Evolutionary conservation across 2,329 filamentous ascomycete species (phyloP), one percentile per base, ranked within the genome.

Genomic region (Torrubiellomyces zombiae): DNA sequence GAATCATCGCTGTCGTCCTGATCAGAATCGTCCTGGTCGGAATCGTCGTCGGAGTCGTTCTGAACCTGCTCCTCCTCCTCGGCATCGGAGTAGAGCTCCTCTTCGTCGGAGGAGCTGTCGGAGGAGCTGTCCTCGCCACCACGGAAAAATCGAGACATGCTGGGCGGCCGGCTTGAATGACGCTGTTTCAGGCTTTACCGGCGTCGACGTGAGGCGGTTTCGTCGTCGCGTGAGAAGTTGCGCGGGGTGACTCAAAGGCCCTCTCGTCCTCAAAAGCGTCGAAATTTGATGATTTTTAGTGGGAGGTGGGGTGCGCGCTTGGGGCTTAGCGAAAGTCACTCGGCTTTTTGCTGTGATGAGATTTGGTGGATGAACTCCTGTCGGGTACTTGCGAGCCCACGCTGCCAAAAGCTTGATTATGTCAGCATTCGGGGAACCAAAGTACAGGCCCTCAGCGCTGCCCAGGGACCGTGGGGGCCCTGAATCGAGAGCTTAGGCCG

Each of bases 61-160:
- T 39, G 29, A 14, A 73, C 58, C 36, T 58, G 40, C 41, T 51
- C 50, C 32, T 55, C 42, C 38, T 51, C 51, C 38, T 51, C 48
- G 37, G 49, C 47, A 32, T 45, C 47, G 41, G 67, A 71, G 72
- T 91, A 91, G 58, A 93, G 75, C 58, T 85, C 77, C 62, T 95
- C 85, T 65, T 95, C 86, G 43, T 94, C 86, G 46, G 82, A 92
- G 67, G 81, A 82, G 62, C 72, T 85, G 58, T 94, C 85, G 65
- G 73, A 81, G 48, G 86, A 93, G 72, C 85, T 94, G 58, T 92
- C 85, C 62, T 68, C 63, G 47, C 76, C 79, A 53, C 79, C 79
- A 37, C 82, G 79, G 68, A 95, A 95, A 60, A 95, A 98, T 63
- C 83, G 79, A 68, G 89, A 95, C 79, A 86, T 89, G 34, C 49